Base-by-base conservation (phyloP, 2,329 filamentous ascomycete genomes). In the Bipolaris bicolor region DNA sequence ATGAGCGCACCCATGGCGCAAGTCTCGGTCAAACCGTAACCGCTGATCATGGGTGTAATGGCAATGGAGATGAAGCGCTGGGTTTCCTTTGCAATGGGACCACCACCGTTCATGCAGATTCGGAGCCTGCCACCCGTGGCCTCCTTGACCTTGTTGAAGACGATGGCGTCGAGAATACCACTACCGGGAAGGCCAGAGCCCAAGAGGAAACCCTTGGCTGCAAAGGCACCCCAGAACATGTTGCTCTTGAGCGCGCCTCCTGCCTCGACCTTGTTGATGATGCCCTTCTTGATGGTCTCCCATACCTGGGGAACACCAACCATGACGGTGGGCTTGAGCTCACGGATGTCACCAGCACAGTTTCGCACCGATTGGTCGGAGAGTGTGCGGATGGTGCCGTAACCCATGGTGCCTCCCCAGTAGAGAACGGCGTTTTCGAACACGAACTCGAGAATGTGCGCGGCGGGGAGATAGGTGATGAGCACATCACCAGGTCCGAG, bases 231-330 rank as follows among this genome's bases (percentile, higher is more conserved):
- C 86, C 86, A 89, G 83, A 99, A 99, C 61, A 98, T 79, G 68
- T 88, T 88, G 78, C 83, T 88, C 57, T 89, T 84, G 40, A 98
- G 56, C n/a, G 84, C 77, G 69, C 88, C 88, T 60, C 89, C 85
- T 56, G 84, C 81, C 72, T 90, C 89, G 58, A 98, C 88, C 77
- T 92, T 92, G 68, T 82, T 79, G 63, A 94, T 82, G 69, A 99
- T 90, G 52, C 95, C 95, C 83, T 99, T 99, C 82, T 92, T 94
- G 70, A 99, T 90, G 1, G 91, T 93, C 80, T 99, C 95, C 93
- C 94, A 99, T 31, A 99, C 90, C 57, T 96, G 93, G 1, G 95
- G 95, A 3, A 99, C 95, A 76, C 95, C 95, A 37, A 97, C 90
- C 74, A 99, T 85, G 73, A 97, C 85, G 1, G 92, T 96, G 1